Base-by-base conservation (phyloP, 140 eudicot genomes). In the Bidens hawaiensis region DNA sequence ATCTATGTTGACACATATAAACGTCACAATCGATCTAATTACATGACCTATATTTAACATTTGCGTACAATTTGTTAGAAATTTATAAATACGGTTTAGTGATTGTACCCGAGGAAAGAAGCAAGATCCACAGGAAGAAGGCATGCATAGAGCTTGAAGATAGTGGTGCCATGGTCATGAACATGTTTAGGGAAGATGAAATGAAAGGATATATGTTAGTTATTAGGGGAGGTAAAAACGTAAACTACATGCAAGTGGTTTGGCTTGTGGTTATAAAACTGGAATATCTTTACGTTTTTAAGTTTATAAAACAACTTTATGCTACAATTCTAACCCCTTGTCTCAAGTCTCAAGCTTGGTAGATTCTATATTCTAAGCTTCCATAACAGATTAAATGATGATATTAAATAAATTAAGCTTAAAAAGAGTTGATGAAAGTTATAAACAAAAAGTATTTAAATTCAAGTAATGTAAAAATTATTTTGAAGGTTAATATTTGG, bases 311-410 rank as follows among this genome's bases (percentile, higher is more conserved):
- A 56, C 46, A 58, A 38, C 36, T 53, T 21, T 30, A 6, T 57
- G 22, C 19, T n/a, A 17, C 12, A n/a, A 53, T 38, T 41, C 77
- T 51, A 66, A 24, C 36, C 65, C 70, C 64, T 51, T 15, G 36
- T 47, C 38, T 42, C 74, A 82, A 82, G 88, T 47, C 45, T 42
- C 72, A 82, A 82, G 79, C 21, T 66, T 75, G 46, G 75, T 26
- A 63, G 31, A 75, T 82, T 74, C 81, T 18, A n/a, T n/a, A 64
- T 74, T 66, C 77, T 54, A 67, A 67, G 71, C 78, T 75, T 78
- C 79, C 68, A 47, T 46, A 51, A n/a, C n/a, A n/a, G n/a, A n/a
- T n/a, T n/a, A n/a, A n/a, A n/a, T n/a, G n/a, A n/a, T n/a, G n/a
- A n/a, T n/a, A n/a, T n/a, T n/a, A n/a, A n/a, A n/a, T n/a, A n/a